Evolutionary conservation across 495 filamentous ascomycete genomes (phyloP).

Genomic region (Aspergillus mulundensis): DNA sequence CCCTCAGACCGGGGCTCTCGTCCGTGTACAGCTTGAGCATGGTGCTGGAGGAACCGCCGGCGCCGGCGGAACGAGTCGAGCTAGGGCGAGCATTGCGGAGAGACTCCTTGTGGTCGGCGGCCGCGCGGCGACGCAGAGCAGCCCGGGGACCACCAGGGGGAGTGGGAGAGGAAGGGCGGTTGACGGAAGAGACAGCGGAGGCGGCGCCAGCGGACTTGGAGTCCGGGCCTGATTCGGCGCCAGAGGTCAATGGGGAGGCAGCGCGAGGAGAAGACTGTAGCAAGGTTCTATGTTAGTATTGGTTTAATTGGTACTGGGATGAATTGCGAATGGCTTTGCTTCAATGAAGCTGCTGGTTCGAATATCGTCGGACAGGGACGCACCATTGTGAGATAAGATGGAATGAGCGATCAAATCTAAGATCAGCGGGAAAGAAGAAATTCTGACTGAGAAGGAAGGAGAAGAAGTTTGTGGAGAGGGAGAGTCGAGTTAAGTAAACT

Average conservation of each 20-base stretch:
- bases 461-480: slow-evolving; percentile 13
- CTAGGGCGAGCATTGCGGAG: slow-evolving; percentile 84
- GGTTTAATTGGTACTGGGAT: neutral
- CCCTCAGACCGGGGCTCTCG: slow-evolving; percentile 91
- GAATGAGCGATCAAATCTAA: slow-evolving; percentile 12
- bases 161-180: slow-evolving; percentile 78
- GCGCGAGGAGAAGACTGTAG: slow-evolving; percentile 44
- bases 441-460: slow-evolving; percentile 14
- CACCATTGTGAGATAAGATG: slow-evolving; percentile 36
- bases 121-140: slow-evolving; percentile 87
- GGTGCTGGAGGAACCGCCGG: slow-evolving; percentile 92
- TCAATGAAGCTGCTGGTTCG: neutral
- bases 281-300: slow-evolving; percentile 1
- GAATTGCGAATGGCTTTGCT: neutral
- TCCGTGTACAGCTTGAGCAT: slow-evolving; percentile 99
- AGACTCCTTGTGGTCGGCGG: slow-evolving; percentile 93
- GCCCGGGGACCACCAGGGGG: slow-evolving; percentile 93
- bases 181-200: slow-evolving; percentile 59
- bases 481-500: slow-evolving; percentile 4
- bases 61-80: slow-evolving; percentile 88
- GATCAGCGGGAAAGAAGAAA: slow-evolving; percentile 11
- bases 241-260: slow-evolving; percentile 46
- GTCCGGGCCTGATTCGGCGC: slow-evolving; percentile 47
- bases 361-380: slow-evolving; percentile 7
- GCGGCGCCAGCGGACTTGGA: slow-evolving; percentile 64